Base-by-base conservation (phyloP, 1,284 basidiomycete genomes). In the Papiliotrema flavescens region DNA sequence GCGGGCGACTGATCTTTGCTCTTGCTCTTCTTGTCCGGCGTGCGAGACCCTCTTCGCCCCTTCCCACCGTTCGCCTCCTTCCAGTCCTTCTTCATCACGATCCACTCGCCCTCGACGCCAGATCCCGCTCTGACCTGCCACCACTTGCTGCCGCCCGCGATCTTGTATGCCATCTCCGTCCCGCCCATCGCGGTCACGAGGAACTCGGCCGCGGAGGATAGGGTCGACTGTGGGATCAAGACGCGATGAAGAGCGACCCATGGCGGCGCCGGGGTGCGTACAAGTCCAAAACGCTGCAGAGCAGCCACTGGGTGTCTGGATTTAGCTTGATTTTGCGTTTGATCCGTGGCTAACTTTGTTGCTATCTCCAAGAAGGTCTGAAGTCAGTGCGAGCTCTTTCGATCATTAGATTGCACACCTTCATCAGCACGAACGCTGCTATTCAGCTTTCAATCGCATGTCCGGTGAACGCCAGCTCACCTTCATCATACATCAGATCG, bases 71-170 rank as follows among this genome's bases (percentile, higher is more conserved):
- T 64, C 51, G 70, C 65, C 19, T 67, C 65, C 52, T 70, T 73
- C 71, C 77, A 81, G 49, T 81, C 79, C 44, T 76, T 74, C 69
- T 79, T 79, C 72, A 79, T 78, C 28, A 85, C 86, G 49, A 97
- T 87, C 94, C 94, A 97, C 74, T 98, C 90, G 2, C 83, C 90
- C 64, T 91, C 85, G 63, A 91, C 88, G 81, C 90, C 69, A 79
- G 78, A 55, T 84, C 73, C 67, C n/a, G 87, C 85, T 35, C 90
- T 84, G 19, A 92, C 88, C 73, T 94, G 93, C 95, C 94, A 98
- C 93, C 95, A 98, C 67, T 92, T 92, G 7, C 85, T 85, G 1
- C 94, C 95, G 17, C 94, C 94, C 1, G 93, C 85, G 24, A 93
- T 72, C 51, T 82, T 82, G 61, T 84, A 83, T 9, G 89, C 84